Evolutionary conservation across 768 basidiomycete species (phyloP), one percentile per base, ranked within the genome.

Genomic region (Asterophora lycoperdoides): DNA sequence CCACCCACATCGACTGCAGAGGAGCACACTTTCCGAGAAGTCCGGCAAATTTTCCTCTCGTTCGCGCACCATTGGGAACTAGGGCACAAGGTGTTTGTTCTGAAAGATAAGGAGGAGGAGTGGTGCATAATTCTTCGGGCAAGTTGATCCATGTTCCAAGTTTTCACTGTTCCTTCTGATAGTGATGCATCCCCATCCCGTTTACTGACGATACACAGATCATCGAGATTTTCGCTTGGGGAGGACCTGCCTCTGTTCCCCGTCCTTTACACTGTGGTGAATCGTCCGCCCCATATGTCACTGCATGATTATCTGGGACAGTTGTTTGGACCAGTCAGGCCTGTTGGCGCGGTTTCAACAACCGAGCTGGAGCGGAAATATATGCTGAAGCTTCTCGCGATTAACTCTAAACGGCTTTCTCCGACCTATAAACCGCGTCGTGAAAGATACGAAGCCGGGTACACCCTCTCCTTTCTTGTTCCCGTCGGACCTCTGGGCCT

Each of bases 401-500:
- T 59, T 38, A 73, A 73, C 45, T 42, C 60, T 6, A 68, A 65
- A 52, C 60, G 58, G 5, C 46, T 72, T 4, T 56, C 64, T 0
- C 2, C 63, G 6, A 46, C 52, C 2, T 70, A 63, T 48, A 43
- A 60, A 14, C 59, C 65, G 0, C 46, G 47, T 29, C 34, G 60
- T 48, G 29, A 48, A 34, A 34, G 36, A 8, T 43, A 48, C n/a
- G 66, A 68, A 46, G 53, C 56, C 13, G 54, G 58, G 17, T 64
- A 56, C 15, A 52, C 17, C 30, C 29, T 56, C 7, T 66, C 71
- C 7, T 70, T 74, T 46, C 15, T 71, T 1, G 60, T 77, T 14
- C 73, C 70, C 1, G 53, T 73, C 13, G 66, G 65, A 7, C 68
- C 66, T 0, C 52, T 73, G 11, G 57, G 45, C 23, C 65, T 66